phyloP scores from a whole-genome alignment of 768 basidiomycete species.

The Russula emetica region DNA sequence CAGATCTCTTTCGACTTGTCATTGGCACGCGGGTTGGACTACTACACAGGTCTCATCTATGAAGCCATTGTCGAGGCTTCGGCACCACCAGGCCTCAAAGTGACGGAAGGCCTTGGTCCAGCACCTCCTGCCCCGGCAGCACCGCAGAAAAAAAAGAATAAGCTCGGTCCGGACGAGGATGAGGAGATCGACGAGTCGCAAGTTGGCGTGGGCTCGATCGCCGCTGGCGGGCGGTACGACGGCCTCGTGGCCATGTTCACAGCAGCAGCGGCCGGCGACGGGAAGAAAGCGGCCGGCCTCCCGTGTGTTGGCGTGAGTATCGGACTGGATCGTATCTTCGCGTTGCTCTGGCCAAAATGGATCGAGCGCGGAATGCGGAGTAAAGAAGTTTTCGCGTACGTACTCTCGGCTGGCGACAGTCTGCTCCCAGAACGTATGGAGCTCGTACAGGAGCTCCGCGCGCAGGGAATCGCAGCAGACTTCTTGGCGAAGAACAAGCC shows the following conservation, averaged over 20 bases:
- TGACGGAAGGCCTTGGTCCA: constrained; percentile 41
- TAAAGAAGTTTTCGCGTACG: constrained; percentile 92
- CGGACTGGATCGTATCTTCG: constrained; percentile 91
- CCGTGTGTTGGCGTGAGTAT: constrained; percentile 93
- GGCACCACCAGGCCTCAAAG: constrained; percentile 78
- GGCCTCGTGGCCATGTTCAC: constrained; percentile 89
- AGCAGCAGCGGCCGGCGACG: constrained; percentile 70
- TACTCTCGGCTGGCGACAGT: constrained; percentile 88
- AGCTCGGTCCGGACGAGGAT: constrained; percentile 52
- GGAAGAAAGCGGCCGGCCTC: constrained; percentile 59
- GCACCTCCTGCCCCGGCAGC: constrained; percentile 34
- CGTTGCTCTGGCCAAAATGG: constrained; percentile 85
- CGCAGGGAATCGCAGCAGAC: constrained; percentile 89
- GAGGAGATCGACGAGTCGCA: constrained; percentile 90
- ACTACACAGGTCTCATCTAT: constrained; percentile 98
- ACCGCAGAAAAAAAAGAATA: constrained; percentile 42
- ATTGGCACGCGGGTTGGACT: constrained; percentile 94
- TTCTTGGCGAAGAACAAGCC: constrained; percentile 92
- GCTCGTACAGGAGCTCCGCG: constrained; percentile 76
- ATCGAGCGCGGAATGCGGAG: constrained; percentile 71
- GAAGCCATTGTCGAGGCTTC: constrained; percentile 93
- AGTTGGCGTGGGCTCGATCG: constrained; percentile 97
- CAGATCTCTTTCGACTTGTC: constrained; percentile 96
- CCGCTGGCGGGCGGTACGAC: constrained; percentile 97
- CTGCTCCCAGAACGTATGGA: constrained; percentile 78